phyloP scores from a whole-genome alignment of 257 asterid genomes.

The Paraleonurus japonicus region DNA sequence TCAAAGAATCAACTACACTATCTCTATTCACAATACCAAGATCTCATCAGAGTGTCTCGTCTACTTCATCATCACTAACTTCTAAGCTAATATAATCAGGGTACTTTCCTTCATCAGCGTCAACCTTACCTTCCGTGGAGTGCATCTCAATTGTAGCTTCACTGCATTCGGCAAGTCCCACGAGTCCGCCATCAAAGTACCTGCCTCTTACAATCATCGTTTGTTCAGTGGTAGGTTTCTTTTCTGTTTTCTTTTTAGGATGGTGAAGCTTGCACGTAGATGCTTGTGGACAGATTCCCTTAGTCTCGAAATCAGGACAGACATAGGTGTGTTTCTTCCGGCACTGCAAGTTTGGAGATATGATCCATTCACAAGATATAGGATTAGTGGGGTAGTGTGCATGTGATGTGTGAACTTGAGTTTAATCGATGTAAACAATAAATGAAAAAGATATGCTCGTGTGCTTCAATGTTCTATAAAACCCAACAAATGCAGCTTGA shows the following conservation, averaged over 20 bases:
- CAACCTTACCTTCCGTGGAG: constrained; percentile 42
- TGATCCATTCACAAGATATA: constrained; percentile 57
- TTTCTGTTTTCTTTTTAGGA: constrained; percentile 68
- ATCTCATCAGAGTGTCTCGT: constrained; percentile 22
- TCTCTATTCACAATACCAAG: constrained; percentile 34
- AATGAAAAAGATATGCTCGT: neutral
- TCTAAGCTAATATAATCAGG: constrained; percentile 77
- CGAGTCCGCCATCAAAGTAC: constrained; percentile 73
- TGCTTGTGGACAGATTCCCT: constrained; percentile 67
- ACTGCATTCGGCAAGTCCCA: constrained; percentile 35
- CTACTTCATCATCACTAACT: constrained; percentile 38
- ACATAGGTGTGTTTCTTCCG: constrained; percentile 88
- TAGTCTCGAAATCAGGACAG: constrained; percentile 78
- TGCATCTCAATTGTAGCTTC: constrained; percentile 29
- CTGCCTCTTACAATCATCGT: constrained; percentile 61
- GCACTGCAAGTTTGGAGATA: constrained; percentile 72
- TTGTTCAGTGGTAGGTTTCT: constrained; percentile 42
- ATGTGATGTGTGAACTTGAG: constrained; percentile 21
- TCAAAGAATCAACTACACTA: constrained; percentile 22
- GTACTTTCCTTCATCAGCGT: constrained; percentile 42
- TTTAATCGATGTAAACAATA: constrained; percentile 9
- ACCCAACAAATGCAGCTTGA: constrained; percentile 18
- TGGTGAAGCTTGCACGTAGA: constrained; percentile 94
- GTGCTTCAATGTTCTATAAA: constrained; percentile 12
- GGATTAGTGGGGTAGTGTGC: constrained; percentile 44